A percentile compares a stretch with the other conserved stretches of the same genome.
Conservation (phyloP, 768 basidiomycete genomes). For the Pholiota molesta region DNA sequence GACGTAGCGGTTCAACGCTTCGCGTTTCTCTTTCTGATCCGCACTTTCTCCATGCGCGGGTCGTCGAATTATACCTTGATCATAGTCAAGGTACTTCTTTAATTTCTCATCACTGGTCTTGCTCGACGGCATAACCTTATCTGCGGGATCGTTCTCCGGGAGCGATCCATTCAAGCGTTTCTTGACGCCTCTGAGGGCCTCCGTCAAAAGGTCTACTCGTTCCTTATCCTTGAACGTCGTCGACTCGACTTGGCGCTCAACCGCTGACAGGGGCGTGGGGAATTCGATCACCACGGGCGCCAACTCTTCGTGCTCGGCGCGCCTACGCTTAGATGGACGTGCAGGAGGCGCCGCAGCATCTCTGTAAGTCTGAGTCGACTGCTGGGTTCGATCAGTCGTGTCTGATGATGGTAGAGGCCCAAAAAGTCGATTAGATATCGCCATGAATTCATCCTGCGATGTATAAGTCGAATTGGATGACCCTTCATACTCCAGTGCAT, state of each 20-base stretch:
- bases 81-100: not conserved
- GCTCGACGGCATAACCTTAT: not conserved
- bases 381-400: not conserved
- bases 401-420: no score
- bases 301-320: not conserved
- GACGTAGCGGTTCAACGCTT: not conserved
- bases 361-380: not conserved
- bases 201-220: not conserved
- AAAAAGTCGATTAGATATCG: not conserved
- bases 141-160: not conserved
- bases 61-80: not conserved
- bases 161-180: not conserved
- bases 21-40: not conserved
- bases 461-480: not conserved
- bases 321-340: not conserved
- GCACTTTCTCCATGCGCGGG: not conserved
- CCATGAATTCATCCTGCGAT: not conserved
- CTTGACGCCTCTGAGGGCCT: not conserved
- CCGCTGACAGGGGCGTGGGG: not conserved
- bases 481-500: not conserved
- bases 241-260: not conserved
- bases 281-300: not conserved
- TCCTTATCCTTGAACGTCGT: not conserved
- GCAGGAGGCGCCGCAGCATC: not conserved
- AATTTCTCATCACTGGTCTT: not conserved